These are phyloP conservation scores for Chaetoceros tenuissimus DNA, from an alignment of 108 stramenopile species.

Conservation along the genomic window DNA sequence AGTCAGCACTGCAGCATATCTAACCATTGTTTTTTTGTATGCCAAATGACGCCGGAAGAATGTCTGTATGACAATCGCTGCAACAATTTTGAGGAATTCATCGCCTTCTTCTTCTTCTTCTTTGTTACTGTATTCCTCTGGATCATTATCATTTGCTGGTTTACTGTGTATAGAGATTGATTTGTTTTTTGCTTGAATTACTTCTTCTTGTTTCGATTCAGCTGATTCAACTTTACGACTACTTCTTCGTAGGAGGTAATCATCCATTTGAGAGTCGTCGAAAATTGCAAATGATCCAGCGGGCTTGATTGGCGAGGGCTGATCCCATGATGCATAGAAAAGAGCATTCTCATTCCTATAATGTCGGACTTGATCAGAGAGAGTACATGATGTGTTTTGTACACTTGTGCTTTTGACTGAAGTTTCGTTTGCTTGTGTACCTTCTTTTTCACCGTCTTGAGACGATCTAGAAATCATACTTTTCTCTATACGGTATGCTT, in stretches of 20 bases:
- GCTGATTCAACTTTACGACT: too few species aligned
- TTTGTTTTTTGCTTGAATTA: not conserved
- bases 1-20: slow-evolving; percentile 16
- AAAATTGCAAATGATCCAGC: not conserved
- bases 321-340: not conserved
- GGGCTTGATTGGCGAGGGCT: not conserved
- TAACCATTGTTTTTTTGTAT: slow-evolving; percentile 26
- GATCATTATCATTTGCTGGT: not conserved
- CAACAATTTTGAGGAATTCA: slow-evolving; percentile 62
- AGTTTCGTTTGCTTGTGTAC: too few species aligned
- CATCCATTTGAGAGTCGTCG: not conserved
- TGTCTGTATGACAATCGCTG: slow-evolving; percentile 75
- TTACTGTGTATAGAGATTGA: not conserved
- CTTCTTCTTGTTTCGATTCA: not conserved
- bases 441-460: too few species aligned
- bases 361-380: too few species aligned
- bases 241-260: too few species aligned
- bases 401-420: too few species aligned
- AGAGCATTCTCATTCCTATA: not conserved
- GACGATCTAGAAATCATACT: too few species aligned
- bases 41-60: slow-evolving; percentile 55
- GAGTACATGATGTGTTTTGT: too few species aligned
- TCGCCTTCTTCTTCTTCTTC: slow-evolving; percentile 19
- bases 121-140: not conserved
- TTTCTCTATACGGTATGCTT: too few species aligned